These are phyloP conservation scores for Debaryomyces subglobosus DNA, from an alignment of 1,139 yeast genomes.

Conservation along the genomic window DNA sequence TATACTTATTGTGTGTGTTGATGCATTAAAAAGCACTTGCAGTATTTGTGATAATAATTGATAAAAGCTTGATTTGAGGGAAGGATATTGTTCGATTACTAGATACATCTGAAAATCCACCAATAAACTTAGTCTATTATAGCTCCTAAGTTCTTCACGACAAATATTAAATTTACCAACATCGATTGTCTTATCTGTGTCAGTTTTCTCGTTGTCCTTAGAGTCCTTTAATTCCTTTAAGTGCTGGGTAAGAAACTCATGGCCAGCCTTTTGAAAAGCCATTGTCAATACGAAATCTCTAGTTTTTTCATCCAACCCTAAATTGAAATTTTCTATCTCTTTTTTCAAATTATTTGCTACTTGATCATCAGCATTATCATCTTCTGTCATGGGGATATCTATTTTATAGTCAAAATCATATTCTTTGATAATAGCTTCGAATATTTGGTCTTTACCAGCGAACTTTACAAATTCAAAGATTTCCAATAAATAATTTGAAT, in stretches of 20 bases:
- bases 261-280: slow-evolving; percentile 22
- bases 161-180: slow-evolving; percentile 5
- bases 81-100: slow-evolving; percentile 14
- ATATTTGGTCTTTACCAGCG: not conserved
- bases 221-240: not conserved
- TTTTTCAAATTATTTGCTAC: slow-evolving; percentile 1
- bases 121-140: slow-evolving; percentile 22
- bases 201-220: not conserved
- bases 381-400: slow-evolving; percentile 3
- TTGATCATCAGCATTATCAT: slow-evolving; percentile 12
- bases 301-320: slow-evolving; percentile 19
- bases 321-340: slow-evolving; percentile 22
- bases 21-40: slow-evolving; percentile 24
- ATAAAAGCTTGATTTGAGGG: slow-evolving; percentile 27
- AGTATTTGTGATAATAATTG: slow-evolving; percentile 24
- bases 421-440: slow-evolving; percentile 6
- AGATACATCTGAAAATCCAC: slow-evolving; percentile 30
- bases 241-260: slow-evolving; percentile 11
- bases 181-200: not conserved
- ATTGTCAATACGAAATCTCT: slow-evolving; percentile 21
- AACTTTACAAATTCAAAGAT: slow-evolving; percentile 4
- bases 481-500: slow-evolving; percentile 1
- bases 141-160: slow-evolving; percentile 12
- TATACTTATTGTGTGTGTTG: slow-evolving; percentile 24
- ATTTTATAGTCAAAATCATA: slow-evolving; percentile 8